Evolutionary conservation across 441 rosid genomes (phyloP).

Genomic region (Adansonia grandidieri): DNA sequence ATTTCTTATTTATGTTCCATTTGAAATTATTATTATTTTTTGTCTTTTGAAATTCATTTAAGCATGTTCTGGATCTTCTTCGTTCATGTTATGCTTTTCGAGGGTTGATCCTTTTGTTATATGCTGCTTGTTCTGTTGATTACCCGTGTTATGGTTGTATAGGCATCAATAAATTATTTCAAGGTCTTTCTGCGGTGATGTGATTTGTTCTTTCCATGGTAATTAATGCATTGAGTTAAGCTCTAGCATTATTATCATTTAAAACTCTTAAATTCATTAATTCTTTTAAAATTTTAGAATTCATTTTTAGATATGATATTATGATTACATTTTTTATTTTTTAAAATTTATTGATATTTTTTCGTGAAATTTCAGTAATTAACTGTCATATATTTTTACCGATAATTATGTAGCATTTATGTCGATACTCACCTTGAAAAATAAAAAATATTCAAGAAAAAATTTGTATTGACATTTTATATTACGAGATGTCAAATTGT

Average conservation of each 20-base stretch:
- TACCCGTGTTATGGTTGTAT: neutral
- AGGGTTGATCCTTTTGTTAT: neutral
- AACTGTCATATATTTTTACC: no score
- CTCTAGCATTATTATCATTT: neutral
- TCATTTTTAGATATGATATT: no score
- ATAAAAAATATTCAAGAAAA: no score
- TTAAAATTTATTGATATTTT: no score
- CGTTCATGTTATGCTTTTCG: neutral
- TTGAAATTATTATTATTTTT: neutral
- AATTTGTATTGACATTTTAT: no score
- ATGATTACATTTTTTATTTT: no score
- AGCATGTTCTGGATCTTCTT: neutral
- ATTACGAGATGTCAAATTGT: no score
- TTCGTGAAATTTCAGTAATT: no score
- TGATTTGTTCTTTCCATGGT: conserved; percentile 9
- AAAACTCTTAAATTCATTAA: neutral
- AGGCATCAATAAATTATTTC: neutral
- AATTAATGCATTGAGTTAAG: neutral
- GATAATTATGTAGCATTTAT: no score
- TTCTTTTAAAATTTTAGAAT: no score
- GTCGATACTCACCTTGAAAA: no score
- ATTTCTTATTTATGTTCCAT: neutral
- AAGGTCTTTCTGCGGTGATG: neutral
- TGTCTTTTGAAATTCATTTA: neutral
- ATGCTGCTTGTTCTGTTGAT: neutral